phyloP scores from a whole-genome alignment of 495 filamentous ascomycete species.

The Penicillium salamii region DNA sequence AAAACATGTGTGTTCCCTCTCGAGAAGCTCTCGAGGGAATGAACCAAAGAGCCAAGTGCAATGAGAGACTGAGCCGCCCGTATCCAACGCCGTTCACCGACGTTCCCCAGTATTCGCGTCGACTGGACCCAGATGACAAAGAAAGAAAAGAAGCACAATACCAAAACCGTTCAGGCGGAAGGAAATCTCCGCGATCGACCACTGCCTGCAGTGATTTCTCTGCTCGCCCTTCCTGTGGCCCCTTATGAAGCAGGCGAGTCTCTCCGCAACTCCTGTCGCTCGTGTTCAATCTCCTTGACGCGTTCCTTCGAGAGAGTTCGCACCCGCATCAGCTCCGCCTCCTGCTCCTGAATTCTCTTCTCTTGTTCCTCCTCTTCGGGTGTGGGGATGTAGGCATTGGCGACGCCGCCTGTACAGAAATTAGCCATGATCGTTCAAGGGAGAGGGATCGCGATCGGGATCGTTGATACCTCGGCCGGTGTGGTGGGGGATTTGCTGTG shows the following conservation, averaged over 20 bases:
- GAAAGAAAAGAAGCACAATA: constrained; percentile 10
- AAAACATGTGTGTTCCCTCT: constrained; percentile 21
- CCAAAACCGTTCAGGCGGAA: constrained; percentile 4
- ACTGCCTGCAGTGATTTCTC: constrained; percentile 24
- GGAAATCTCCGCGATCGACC: constrained; percentile 6
- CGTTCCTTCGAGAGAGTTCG: constrained; percentile 37
- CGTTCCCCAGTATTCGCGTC: no score
- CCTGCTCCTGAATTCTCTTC: constrained; percentile 28
- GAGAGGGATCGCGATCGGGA: no score
- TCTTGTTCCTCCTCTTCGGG: constrained; percentile 36
- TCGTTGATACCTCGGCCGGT: constrained; percentile 43
- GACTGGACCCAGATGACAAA: neutral
- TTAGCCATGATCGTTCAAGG: neutral
- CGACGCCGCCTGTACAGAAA: constrained; percentile 35
- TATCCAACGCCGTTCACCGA: neutral
- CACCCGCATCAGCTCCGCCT: constrained; percentile 36
- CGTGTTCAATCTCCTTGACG: constrained; percentile 33
- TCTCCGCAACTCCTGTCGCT: constrained; percentile 23
- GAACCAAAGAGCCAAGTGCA: neutral
- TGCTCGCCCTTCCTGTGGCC: neutral
- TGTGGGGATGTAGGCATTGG: constrained; percentile 43
- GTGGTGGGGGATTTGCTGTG: constrained; percentile 41
- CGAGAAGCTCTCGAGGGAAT: constrained; percentile 17
- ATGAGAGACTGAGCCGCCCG: neutral
- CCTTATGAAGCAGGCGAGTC: constrained; percentile 22